Evolutionary conservation across 2,329 filamentous ascomycete genomes (phyloP), one percentile per base, ranked within the genome.

Genomic region (Xylariaceae sp.): DNA sequence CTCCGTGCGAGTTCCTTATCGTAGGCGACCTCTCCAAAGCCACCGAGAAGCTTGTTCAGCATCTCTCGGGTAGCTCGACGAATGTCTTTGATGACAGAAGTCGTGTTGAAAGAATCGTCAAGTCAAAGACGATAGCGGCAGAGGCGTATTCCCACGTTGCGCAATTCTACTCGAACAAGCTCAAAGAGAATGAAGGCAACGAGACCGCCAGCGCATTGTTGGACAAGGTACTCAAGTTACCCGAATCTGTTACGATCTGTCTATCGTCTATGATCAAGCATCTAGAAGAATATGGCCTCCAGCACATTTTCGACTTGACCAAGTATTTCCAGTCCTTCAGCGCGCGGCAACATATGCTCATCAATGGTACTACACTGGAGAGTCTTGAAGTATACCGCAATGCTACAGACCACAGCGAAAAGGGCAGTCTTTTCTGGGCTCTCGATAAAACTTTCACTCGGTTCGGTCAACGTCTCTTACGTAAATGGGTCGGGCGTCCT

Each of bases 321-420:
- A 95, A 95, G 55, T 95, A 97, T 67, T 98, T 98, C 58, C 85
- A 95, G 53, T 89, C 89, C 2, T 98, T 98, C 66, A 95, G 87
- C 53, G 88, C 90, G 7, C 76, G 90, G 29, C 90, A 91, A 12
- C 90, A 97, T 59, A 97, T 98, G 93, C 73, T 97, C 3, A 72
- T 98, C 45, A 96, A 94, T 59, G 93, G 91, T 34, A 98, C 95
- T 41, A 96, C 91, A 0, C 69, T 98, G 29, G 91, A 89, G 37
- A 95, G 89, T 55, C 75, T 98, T 11, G 93, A 98, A 61, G 89
- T 98, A 2, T 98, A 96, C 60, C 86, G 90, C 46, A 98, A 98
- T 52, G 82, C 89, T 55, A 97, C 91, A 0, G 90, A 97, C 58
- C 79, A 90, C 55, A 78, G 80, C 0, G 80, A 85, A 44, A 90